Evolutionary conservation across 768 basidiomycete species (phyloP).

Genomic region (Auricularia auricula-judae): DNA sequence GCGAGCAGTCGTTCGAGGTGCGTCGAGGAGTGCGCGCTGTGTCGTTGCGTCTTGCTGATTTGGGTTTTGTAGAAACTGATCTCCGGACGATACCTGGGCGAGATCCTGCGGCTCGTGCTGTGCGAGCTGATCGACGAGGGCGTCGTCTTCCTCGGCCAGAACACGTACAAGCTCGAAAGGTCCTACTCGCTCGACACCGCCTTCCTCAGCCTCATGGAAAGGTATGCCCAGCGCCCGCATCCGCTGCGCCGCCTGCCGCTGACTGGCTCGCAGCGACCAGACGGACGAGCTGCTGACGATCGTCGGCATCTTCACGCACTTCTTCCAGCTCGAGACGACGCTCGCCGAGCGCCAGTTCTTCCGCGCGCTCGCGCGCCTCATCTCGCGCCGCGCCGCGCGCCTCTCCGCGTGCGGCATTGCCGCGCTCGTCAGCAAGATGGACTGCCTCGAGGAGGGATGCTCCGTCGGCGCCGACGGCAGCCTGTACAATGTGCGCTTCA

Average conservation of each 20-base stretch:
- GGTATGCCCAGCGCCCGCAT: slow-evolving; percentile 29
- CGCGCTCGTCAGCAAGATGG: slow-evolving; percentile 91
- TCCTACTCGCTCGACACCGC: slow-evolving; percentile 92
- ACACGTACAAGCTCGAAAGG: slow-evolving; percentile 95
- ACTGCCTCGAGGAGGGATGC: slow-evolving; percentile 84
- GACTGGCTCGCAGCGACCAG: slow-evolving; percentile 49
- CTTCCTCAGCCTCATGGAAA: slow-evolving; percentile 94
- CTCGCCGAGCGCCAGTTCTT: slow-evolving; percentile 96
- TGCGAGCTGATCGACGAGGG: slow-evolving; percentile 95
- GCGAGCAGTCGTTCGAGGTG: slow-evolving; percentile 89
- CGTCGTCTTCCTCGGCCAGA: slow-evolving; percentile 94
- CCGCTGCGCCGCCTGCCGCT: no score
- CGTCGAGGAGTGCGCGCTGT: slow-evolving; percentile 8
- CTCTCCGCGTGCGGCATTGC: slow-evolving; percentile 94
- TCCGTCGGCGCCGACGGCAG: slow-evolving; percentile 86
- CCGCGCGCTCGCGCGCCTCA: slow-evolving; percentile 81
- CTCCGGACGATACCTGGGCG: slow-evolving; percentile 90
- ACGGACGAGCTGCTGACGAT: slow-evolving; percentile 96
- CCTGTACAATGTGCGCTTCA: slow-evolving; percentile 72
- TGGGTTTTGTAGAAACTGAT: slow-evolving; percentile 69
- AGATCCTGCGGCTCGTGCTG: slow-evolving; percentile 89
- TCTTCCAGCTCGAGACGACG: slow-evolving; percentile 94
- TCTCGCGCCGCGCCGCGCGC: slow-evolving; percentile 81
- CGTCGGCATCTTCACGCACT: slow-evolving; percentile 94
- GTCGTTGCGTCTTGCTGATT: not conserved